Evolutionary conservation across 805 yeast genomes (phyloP), one percentile per base, ranked within the genome.

Genomic region (Cyberlindnera japonica): DNA sequence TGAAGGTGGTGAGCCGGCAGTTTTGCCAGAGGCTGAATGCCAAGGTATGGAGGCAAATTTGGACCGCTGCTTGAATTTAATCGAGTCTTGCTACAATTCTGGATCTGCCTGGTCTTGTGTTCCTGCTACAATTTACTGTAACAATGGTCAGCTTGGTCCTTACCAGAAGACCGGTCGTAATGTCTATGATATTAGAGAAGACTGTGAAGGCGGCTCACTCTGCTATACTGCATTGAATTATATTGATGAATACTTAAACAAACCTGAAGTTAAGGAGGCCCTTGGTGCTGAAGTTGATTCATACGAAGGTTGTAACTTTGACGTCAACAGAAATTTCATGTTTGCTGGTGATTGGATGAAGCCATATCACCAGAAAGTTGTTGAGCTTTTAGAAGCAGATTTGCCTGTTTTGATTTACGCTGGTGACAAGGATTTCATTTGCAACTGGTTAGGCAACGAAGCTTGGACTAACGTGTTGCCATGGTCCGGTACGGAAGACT

Each of bases 381-480:
- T 81, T 18, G 79, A 78, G 33, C 66, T 89, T 47, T 74, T 91
- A 52, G 89, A 88, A 47, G 61, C 72, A 18, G 83, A 73, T 10
- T 55, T 90, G 36, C 96, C 96, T 3, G 90, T 89, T 19, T 73
- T 91, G 61, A 74, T 91, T 47, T 91, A 90, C 55, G 96, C 96
- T 13, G 98, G 98, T 59, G 96, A 90, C 68, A 87, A 88, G 67
- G 98, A 90, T 65, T 90, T 81, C 65, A 90, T 90, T 59, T 90
- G 97, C 69, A 90, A 91, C 70, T 90, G 96, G 96, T 74, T 91
- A 57, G 98, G 97, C 49, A 89, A 89, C 63, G 77, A 79, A 57
- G 93, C 83, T 13, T 86, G 96, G 95, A 71, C 91, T 26, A 72
- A 84, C 58, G 75, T 67, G 35, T 72, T 88, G 40, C 84, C 83